Base-by-base conservation (phyloP, 805 yeast genomes). In the Kluyveromyces dobzhanskii region DNA sequence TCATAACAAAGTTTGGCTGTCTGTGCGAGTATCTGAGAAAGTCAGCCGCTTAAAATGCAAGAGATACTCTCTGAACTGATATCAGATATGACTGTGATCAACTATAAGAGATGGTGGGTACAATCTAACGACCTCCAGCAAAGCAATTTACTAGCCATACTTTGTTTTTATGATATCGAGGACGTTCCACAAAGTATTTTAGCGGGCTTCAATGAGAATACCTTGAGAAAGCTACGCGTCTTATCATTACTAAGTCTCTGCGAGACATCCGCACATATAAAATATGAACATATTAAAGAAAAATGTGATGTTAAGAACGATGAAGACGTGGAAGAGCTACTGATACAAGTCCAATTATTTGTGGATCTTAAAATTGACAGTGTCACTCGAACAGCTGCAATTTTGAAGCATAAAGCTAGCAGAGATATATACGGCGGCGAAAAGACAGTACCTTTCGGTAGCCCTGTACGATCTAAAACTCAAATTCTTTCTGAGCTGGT, bases 361-460 rank as follows among this genome's bases (percentile, higher is more conserved):
- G 51, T 47, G 14, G 40, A 33, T 14, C 31, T 55, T 14, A 35
- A 43, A 29, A 40, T 57, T 13, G 60, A 59, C 40, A 44, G 55
- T 1, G 47, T 52, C 18, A 39, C 40, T n/a, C 31, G 42, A 28
- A 17, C 19, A 1, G 50, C 48, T 1, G 32, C 31, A 2, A 40
- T 57, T 9, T 26, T 26, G 4, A 32, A 39, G 8, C 43, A 48
- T 34, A 32, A 33, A 14, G 57, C 48, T 32, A 40, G 54, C 26
- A 44, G 64, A 32, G 64, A 59, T 42, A 54, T 59, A 0, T 57
- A 53, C 32, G 41, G 43, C 18, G 33, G 35, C 18, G 57, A 53
- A 35, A 38, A 37, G 17, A 23, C 12, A 18, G 29, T 43, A 8
- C 45, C 40, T 11, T 39, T 48, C n/a, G 32, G 26, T 4, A 3